Evolutionary conservation across 768 basidiomycete genomes (phyloP).

Genomic region (Flagelloscypha sp.): DNA sequence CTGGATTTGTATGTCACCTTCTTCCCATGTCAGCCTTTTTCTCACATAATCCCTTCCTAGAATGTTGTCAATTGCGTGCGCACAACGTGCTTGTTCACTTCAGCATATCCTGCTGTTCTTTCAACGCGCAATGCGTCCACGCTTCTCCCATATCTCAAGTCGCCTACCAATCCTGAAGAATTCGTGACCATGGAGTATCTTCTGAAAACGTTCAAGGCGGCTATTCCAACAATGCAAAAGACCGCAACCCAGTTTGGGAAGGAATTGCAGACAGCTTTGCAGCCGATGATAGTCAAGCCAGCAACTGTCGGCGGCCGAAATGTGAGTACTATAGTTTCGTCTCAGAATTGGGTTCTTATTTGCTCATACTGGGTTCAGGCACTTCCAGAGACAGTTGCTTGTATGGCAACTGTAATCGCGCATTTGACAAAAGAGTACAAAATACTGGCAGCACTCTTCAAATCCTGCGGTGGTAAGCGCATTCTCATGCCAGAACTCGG

Average conservation of each 20-base stretch:
- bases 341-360: slow-evolving; percentile 1
- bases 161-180: slow-evolving; percentile 70
- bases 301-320: slow-evolving; percentile 56
- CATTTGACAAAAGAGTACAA: slow-evolving; percentile 81
- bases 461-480: slow-evolving; percentile 72
- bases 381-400: slow-evolving; percentile 87
- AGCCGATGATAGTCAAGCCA: slow-evolving; percentile 90
- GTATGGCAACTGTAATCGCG: slow-evolving; percentile 80
- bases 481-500: slow-evolving; percentile 1
- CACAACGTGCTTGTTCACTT: slow-evolving; percentile 75
- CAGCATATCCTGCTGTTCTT: slow-evolving; percentile 79
- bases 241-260: slow-evolving; percentile 83
- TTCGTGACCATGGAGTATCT: slow-evolving; percentile 78
- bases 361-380: slow-evolving; percentile 35
- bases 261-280: slow-evolving; percentile 71
- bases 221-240: slow-evolving; percentile 84
- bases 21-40: not conserved
- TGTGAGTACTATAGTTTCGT: slow-evolving; percentile 30
- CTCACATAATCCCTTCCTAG: slow-evolving; percentile 28
- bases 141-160: slow-evolving; percentile 85
- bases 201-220: slow-evolving; percentile 78
- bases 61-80: slow-evolving; percentile 77
- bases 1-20: slow-evolving; percentile 55
- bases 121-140: slow-evolving; percentile 77
- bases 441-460: slow-evolving; percentile 69